Evolutionary conservation across 140 eudicot genomes (phyloP).

Genomic region (Eryngium alpinum): DNA sequence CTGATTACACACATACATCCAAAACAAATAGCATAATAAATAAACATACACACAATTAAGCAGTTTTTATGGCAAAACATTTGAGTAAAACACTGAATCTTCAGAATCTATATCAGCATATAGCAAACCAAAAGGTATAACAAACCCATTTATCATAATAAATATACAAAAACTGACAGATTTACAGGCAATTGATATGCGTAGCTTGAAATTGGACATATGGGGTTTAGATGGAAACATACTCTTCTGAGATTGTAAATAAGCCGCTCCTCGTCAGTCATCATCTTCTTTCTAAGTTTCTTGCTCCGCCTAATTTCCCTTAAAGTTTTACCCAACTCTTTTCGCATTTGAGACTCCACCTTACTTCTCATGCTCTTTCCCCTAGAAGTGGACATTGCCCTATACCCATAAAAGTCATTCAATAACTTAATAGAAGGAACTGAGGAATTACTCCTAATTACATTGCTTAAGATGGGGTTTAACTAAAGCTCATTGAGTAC

Average conservation of each 20-base stretch:
- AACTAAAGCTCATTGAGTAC: constrained; percentile 15
- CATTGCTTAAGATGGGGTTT: constrained; percentile 18
- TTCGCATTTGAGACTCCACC: constrained; percentile 82
- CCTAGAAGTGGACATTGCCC: constrained; percentile 50
- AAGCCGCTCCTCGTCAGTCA: constrained; percentile 95
- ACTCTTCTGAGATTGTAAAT: constrained; percentile 82
- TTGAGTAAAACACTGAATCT: not conserved
- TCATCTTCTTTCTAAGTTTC: constrained; percentile 71
- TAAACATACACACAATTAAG: not conserved
- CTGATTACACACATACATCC: not conserved
- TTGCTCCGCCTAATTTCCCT: constrained; percentile 77
- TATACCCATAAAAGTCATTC: constrained; percentile 34
- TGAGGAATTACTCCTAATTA: constrained; percentile 6
- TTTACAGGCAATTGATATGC: not conserved
- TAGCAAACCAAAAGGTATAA: not conserved
- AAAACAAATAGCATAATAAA: not conserved
- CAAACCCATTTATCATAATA: not conserved
- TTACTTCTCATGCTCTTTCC: constrained; percentile 90
- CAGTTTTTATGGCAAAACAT: not conserved
- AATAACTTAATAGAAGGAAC: constrained; percentile 20
- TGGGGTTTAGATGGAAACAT: constrained; percentile 17
- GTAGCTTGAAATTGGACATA: not conserved
- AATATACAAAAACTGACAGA: not conserved
- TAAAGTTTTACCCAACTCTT: constrained; percentile 79
- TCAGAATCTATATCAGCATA: not conserved